phyloP scores from a whole-genome alignment of 2,329 filamentous ascomycete species.

The Didymella sp. region DNA sequence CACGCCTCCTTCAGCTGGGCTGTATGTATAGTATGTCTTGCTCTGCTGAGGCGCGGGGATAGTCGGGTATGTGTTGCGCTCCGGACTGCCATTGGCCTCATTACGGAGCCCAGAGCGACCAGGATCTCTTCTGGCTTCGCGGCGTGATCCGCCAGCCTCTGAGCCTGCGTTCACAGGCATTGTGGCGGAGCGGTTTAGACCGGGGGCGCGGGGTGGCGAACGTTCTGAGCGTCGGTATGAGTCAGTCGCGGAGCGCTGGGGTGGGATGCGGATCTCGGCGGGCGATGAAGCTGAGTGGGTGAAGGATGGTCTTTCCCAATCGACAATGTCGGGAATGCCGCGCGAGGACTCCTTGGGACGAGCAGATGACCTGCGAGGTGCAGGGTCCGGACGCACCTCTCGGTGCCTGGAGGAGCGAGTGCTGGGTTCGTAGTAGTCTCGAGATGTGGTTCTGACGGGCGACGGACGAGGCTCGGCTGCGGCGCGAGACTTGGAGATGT shows the following conservation, averaged over 20 bases:
- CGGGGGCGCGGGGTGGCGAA: conserved; percentile 40
- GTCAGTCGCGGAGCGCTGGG: conserved; percentile 43
- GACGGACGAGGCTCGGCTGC: conserved; percentile 39
- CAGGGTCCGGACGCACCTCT: conserved; percentile 35
- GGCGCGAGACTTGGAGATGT: conserved; percentile 40
- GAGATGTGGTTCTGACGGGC: conserved; percentile 38
- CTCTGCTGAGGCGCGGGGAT: conserved; percentile 27
- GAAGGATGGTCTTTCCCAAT: conserved; percentile 47
- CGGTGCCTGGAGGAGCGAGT: conserved; percentile 36
- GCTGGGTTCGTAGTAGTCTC: conserved; percentile 42
- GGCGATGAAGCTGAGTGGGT: conserved; percentile 50
- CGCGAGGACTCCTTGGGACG: conserved; percentile 43
- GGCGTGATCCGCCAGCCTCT: conserved; percentile 33
- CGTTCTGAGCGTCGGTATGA: conserved; percentile 38
- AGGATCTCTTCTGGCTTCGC: conserved; percentile 31
- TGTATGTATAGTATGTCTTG: conserved; percentile 39
- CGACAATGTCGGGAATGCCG: conserved; percentile 41
- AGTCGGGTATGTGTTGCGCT: conserved; percentile 30
- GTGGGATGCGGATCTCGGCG: conserved; percentile 42
- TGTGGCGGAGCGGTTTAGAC: conserved; percentile 53
- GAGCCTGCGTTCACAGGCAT: conserved; percentile 47
- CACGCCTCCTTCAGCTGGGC: conserved; percentile 33
- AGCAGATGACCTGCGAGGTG: conserved; percentile 46
- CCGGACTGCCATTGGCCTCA: conserved; percentile 37
- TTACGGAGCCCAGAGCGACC: conserved; percentile 44